Evolutionary conservation across 163 green algal species (phyloP).

Genomic region (Trebouxiophyceae sp.): DNA sequence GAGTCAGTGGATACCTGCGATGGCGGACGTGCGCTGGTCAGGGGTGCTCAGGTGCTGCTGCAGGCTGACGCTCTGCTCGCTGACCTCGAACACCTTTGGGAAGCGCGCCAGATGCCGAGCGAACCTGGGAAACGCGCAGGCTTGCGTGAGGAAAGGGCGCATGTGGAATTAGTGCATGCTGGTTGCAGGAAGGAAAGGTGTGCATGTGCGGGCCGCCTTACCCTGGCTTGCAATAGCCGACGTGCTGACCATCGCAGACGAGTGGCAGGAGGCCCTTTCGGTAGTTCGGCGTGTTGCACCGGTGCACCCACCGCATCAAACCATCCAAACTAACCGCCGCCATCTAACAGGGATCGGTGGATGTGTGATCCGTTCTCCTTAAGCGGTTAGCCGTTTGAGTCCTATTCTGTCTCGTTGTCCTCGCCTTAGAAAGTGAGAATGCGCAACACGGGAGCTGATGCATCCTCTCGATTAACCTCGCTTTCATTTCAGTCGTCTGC

Average conservation of each 20-base stretch:
- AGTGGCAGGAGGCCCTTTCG: not conserved
- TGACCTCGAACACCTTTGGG: conserved; percentile 23
- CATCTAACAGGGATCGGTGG: no score
- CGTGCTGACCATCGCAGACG: not conserved
- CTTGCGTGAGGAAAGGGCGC: not conserved
- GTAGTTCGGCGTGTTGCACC: not conserved
- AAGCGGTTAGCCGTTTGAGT: no score
- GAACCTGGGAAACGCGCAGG: conserved; percentile 23
- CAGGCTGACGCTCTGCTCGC: not conserved
- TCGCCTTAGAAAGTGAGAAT: no score
- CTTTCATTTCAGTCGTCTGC: no score
- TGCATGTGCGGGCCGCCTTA: not conserved
- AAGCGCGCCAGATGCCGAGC: conserved; percentile 18
- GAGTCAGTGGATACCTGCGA: not conserved
- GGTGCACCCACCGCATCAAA: not conserved
- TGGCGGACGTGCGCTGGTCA: not conserved
- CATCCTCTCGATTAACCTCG: no score
- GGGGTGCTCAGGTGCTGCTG: not conserved
- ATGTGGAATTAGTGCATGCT: not conserved
- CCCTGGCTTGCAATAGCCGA: not conserved
- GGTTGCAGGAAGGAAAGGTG: not conserved
- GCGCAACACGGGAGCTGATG: no score
- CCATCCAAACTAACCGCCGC: not conserved
- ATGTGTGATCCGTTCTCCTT: no score
- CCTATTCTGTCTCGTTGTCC: no score